These are phyloP conservation scores for Chlorella sp. DNA, from an alignment of 139 green algal genomes.

Conservation along the genomic window DNA sequence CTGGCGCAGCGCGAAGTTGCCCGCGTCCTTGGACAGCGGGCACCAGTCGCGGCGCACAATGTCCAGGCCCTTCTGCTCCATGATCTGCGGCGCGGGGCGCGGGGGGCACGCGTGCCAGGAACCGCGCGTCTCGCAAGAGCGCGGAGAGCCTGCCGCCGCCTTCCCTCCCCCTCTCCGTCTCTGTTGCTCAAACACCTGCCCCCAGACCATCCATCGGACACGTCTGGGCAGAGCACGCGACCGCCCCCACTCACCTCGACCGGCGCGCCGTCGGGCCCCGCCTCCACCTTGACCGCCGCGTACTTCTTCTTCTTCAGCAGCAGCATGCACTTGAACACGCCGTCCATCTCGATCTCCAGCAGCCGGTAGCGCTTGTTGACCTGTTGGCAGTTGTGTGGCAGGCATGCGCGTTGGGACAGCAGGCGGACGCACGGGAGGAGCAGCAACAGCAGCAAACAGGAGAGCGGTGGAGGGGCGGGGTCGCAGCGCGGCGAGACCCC, in stretches of 20 bases:
- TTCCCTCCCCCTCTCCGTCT: too few species aligned
- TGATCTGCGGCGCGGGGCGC: slow-evolving; percentile 42
- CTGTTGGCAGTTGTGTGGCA: not conserved
- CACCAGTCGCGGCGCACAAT: slow-evolving; percentile 99
- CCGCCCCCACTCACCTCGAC: slow-evolving; percentile 47
- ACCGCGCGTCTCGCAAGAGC: too few species aligned
- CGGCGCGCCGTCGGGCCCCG: slow-evolving; percentile 39
- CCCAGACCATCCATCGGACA: too few species aligned
- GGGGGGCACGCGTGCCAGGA: too few species aligned
- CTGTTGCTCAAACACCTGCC: too few species aligned
- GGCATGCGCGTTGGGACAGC: not conserved
- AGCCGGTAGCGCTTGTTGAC: slow-evolving; percentile 82
- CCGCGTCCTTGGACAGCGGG: slow-evolving; percentile 89
- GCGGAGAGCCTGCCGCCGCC: too few species aligned
- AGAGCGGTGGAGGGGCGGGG: too few species aligned
- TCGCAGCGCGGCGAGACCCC: too few species aligned
- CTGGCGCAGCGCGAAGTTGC: slow-evolving; percentile 77
- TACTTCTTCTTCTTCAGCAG: slow-evolving; percentile 99
- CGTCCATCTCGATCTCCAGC: slow-evolving; percentile 98
- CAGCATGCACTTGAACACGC: slow-evolving; percentile 93
- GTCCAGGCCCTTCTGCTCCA: slow-evolving; percentile 97
- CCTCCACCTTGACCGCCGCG: slow-evolving; percentile 88
- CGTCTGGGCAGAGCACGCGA: too few species aligned
- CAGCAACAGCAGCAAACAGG: too few species aligned
- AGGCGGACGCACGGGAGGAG: too few species aligned